Conservation (phyloP, 129 eudicot species). For the Flaveria sonorensis region DNA sequence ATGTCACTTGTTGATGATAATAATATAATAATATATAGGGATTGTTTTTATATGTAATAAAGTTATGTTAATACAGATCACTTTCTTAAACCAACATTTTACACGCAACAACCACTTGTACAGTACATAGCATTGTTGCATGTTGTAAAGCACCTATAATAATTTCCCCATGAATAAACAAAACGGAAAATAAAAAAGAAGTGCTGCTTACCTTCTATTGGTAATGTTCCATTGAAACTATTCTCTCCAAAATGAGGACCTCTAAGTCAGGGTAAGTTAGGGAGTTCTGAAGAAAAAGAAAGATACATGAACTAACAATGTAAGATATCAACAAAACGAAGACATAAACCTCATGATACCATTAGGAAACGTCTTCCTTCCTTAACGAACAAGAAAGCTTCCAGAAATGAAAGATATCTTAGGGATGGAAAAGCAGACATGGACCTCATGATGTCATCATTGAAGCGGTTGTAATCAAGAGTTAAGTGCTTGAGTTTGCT, state of each 20-base stretch:
- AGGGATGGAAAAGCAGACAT: constrained; percentile 11
- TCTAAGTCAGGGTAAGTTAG: not conserved
- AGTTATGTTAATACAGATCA: too few relatives aligned
- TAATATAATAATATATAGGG: too few relatives aligned
- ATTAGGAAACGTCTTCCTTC: not conserved
- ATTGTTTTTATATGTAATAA: too few relatives aligned
- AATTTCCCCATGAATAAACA: not conserved
- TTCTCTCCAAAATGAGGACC: not conserved
- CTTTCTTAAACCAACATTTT: not conserved
- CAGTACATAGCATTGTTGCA: not conserved
- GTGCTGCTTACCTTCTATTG: not conserved
- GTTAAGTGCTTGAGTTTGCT: not conserved
- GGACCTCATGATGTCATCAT: not conserved
- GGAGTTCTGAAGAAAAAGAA: not conserved
- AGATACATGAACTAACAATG: not conserved
- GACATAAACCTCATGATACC: not conserved
- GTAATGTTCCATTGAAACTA: not conserved
- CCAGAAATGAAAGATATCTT: too few relatives aligned
- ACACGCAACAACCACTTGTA: not conserved
- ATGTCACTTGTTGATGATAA: too few relatives aligned
- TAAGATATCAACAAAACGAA: too few relatives aligned
- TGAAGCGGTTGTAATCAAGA: not conserved
- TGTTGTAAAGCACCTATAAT: not conserved
- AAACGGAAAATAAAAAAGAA: not conserved
- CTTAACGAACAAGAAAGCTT: not conserved